Evolutionary conservation across 306 rosid genomes (phyloP), one percentile per base, ranked within the genome.

Genomic region (Ceratonia siliqua): DNA sequence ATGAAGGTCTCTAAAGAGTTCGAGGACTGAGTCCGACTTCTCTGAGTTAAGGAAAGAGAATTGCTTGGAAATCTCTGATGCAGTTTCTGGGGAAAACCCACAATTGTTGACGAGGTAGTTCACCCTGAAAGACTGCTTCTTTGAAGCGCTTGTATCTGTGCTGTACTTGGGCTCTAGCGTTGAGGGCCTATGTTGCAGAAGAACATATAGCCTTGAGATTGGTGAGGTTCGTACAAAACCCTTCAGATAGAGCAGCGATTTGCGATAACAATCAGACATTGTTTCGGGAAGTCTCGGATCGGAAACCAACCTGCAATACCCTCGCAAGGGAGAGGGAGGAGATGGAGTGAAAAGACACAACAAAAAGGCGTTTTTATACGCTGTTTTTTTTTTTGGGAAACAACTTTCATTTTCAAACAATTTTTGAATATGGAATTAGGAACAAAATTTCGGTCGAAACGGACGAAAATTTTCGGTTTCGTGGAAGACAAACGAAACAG

Each of bases 91-190:
- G n/a, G 82, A 54, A 11, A 82, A 79, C 27, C 82, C 72, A 48
- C 50, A 54, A 6, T 52, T 38, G 59, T 82, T 78, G 45, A 70
- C 17, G 73, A 85, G 63, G 79, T 85, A 78, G 27, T 77, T 69
- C 28, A 63, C 43, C 5, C 68, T 43, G 17, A 77, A 81, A 9
- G 76, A 55, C 5, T 24, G 57, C 15, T 55, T 9, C 14, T 82
- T 33, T 15, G 70, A 63, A 42, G 56, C 20, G 33, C 22, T 24
- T 13, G 38, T 20, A 13, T 53, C 52, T 8, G 62, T 30, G 32
- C 20, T 27, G 64, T 2, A 58, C 13, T 28, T 58, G 6, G 2
- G 18, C 28, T 7, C 11, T 2, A 58, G 30, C 30, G 64, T 6
- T 14, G 52, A 46, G 0, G 5, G 20, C 5, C 8, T n/a, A 28